Evolutionary conservation across 2,329 filamentous ascomycete genomes (phyloP), one percentile per base, ranked within the genome.

Genomic region (Colletotrichum sojae): DNA sequence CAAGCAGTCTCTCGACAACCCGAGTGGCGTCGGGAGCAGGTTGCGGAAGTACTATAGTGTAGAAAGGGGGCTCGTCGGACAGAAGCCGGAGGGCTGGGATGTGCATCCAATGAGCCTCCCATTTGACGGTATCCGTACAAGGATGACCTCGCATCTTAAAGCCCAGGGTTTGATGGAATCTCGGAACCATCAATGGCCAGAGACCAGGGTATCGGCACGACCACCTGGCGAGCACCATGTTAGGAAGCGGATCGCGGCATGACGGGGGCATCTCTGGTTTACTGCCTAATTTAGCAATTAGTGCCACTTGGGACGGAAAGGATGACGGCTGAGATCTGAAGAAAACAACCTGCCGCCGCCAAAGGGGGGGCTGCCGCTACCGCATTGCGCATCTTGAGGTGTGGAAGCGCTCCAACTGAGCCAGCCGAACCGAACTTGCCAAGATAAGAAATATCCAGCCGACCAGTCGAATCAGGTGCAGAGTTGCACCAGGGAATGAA

Each of bases 11-110:
- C 25, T 31, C 13, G 16, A 51, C 55, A 15, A 46, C 25, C 51
- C 16, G 40, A 27, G 45, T 57, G 52, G 55, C 51, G 36, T 61
- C 62, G 62, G 54, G 55, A 66, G 43, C 45, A 54, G 39, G 61
- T 45, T 54, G 40, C 15, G 48, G 25, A 45, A 57, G 59, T 25
- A 25, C 22, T 25, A 5, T 25, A 25, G 22, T 16, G 25, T 4
- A 43, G 57, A 49, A 53, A 56, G n/a, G 49, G 60, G 20, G 45
- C 27, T 31, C 27, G 27, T 31, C 27, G 27, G 27, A 36, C 31
- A 36, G 31, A 10, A 27, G 45, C 43, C 25, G 27, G 5, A 64
- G 39, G 65, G 54, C 39, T 59, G 46, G 20, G 48, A 36, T 58
- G 46, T 31, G 60, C 36, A 46, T 46, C 16, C 20, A 13, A 13